These are phyloP conservation scores for Aspergillus calidoustus DNA, from an alignment of 2,329 filamentous ascomycete genomes.

Conservation along the genomic window DNA sequence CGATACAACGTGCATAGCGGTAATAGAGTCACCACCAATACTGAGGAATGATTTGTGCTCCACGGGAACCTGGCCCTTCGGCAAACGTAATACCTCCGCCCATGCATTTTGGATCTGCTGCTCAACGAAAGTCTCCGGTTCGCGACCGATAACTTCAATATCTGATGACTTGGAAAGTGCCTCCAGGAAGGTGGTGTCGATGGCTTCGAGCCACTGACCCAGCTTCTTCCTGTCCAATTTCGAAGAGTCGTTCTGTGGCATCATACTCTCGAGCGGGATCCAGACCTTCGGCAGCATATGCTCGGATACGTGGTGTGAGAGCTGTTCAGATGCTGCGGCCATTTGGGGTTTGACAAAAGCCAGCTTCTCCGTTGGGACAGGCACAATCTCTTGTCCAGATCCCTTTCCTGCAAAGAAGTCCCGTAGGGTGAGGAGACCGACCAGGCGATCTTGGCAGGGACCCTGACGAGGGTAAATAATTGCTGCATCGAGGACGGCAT, in stretches of 20 bases:
- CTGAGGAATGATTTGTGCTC: conserved; percentile 48
- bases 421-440: conserved; percentile 7
- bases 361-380: not conserved
- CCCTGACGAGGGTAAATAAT: conserved; percentile 11
- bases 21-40: conserved; percentile 39
- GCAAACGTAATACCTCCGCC: conserved; percentile 49
- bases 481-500: conserved; percentile 13
- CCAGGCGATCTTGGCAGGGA: conserved; percentile 10
- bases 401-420: conserved; percentile 4
- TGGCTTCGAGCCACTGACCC: conserved; percentile 11
- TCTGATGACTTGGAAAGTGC: conserved; percentile 8
- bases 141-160: conserved; percentile 3
- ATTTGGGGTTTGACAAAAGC: not conserved
- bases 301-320: conserved; percentile 7
- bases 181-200: conserved; percentile 7
- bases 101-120: conserved; percentile 14
- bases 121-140: conserved; percentile 9
- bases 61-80: conserved; percentile 52
- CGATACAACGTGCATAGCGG: conserved; percentile 19
- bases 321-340: conserved; percentile 4
- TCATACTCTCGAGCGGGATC: conserved; percentile 17
- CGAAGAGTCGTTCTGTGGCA: conserved; percentile 11
- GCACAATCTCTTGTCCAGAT: conserved; percentile 2
- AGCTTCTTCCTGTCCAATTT: conserved; percentile 19
- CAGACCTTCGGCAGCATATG: conserved; percentile 20